Evolutionary conservation across 345 rosid species (phyloP), one percentile per base, ranked within the genome.

Genomic region (Eutrema yunnanense): DNA sequence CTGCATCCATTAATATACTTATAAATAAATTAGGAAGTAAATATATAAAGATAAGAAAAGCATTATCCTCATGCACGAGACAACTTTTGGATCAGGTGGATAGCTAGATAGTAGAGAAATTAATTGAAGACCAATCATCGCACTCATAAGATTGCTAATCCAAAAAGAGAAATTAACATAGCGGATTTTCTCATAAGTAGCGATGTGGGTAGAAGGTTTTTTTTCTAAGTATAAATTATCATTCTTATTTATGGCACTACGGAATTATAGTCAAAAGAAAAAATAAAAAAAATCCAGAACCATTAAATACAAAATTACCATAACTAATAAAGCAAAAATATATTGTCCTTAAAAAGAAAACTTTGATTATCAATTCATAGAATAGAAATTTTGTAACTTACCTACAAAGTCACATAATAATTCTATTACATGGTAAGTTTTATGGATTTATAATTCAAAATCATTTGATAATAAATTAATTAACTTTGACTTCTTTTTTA

Each of bases 121-220:
- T 42, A 65, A 47, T 29, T 56, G 47, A 65, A 50, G 73, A 58
- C 61, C 66, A 65, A 74, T 74, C 67, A 74, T 74, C 42, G 54
- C 60, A 46, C 13, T 54, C 49, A 37, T 38, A 5, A 46, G 42
- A 56, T 36, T 43, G 33, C 37, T 73, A 48, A n/a, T 56, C 66
- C 8, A 41, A 36, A 19, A 44, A 29, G 33, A 40, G 2, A 53
- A 8, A 19, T 54, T 38, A 38, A 48, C 33, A 38, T 8, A 6
- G 4, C 33, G 40, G 5, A 52, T 42, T n/a, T 11, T 62, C 55
- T 52, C 38, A 6, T 52, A 36, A 51, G 62, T 72, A 52, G 26
- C 8, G 8, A 33, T 55, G 46, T 26, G 11, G 4, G 11, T 54
- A 30, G 8, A 54, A 67, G 2, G 14, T 14, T 54, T 13, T 42